These are phyloP conservation scores for Capronia americana DNA, from an alignment of 2,329 filamentous ascomycete species.

Conservation along the genomic window DNA sequence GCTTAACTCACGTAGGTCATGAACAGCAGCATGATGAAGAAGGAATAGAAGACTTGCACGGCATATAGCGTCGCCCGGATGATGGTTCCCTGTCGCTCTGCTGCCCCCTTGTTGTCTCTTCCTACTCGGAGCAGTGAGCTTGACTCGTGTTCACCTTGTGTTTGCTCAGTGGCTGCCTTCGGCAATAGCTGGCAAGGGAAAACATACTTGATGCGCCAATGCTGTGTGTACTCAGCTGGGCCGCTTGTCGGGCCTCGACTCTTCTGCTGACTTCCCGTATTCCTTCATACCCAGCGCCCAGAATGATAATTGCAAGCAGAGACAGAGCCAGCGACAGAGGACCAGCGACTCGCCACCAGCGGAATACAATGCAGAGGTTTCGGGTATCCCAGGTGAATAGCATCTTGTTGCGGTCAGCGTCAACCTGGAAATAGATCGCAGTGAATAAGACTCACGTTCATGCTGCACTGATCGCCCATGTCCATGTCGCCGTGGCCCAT, in stretches of 20 bases:
- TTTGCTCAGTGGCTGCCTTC: conserved; percentile 34
- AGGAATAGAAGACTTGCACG: conserved; percentile 95
- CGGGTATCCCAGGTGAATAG: conserved; percentile 95
- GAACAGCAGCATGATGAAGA: conserved; percentile 99
- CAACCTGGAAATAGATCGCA: conserved; percentile 1
- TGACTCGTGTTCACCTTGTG: conserved; percentile 51
- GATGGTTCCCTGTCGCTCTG: conserved; percentile 73
- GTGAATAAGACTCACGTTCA: conserved; percentile 72
- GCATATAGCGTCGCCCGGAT: conserved; percentile 86
- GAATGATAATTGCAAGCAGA: conserved; percentile 77
- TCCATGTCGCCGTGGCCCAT: conserved; percentile 63
- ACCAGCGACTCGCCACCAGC: conserved; percentile 82
- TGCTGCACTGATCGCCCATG: conserved; percentile 75
- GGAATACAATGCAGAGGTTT: conserved; percentile 96
- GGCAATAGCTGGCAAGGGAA: conserved; percentile 12
- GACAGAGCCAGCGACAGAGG: conserved; percentile 78
- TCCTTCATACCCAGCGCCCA: conserved; percentile 92
- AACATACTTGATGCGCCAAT: conserved; percentile 38
- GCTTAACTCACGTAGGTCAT: conserved; percentile 78
- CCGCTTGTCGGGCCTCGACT: conserved; percentile 69
- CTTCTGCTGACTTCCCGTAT: conserved; percentile 76
- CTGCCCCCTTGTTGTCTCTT: conserved; percentile 65
- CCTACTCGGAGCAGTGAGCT: conserved; percentile 79
- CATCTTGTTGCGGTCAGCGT: conserved; percentile 67
- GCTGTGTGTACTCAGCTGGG: conserved; percentile 20